These are phyloP conservation scores for Neonothopanus nambi DNA, from an alignment of 1,284 basidiomycete genomes.

Conservation along the genomic window DNA sequence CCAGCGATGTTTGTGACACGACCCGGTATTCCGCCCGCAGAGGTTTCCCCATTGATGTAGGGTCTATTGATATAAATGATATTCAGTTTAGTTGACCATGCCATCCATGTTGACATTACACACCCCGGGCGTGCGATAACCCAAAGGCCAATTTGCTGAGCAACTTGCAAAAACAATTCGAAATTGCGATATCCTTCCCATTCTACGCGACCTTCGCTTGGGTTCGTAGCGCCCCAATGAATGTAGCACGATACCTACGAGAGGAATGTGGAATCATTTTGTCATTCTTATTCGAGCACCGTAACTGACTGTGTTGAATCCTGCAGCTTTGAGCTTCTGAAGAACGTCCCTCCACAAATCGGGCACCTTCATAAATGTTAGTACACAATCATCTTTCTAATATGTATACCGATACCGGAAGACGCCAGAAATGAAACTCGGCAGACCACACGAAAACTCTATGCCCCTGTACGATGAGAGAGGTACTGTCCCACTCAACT, in stretches of 20 bases:
- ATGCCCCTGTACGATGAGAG: too few species aligned
- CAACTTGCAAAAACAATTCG: constrained; percentile 5
- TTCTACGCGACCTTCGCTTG: background rate
- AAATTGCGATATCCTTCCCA: constrained; percentile 7
- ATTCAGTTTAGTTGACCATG: background rate
- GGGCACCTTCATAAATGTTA: constrained; percentile 22
- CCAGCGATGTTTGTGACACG: constrained; percentile 12
- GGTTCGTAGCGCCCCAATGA: constrained; percentile 11
- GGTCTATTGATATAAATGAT: too few species aligned
- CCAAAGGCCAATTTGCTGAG: constrained; percentile 10
- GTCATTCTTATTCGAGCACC: background rate
- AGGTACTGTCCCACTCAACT: too few species aligned
- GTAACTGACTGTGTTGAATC: constrained; percentile 73
- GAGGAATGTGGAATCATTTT: background rate
- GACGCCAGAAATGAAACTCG: constrained; percentile 82
- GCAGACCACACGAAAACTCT: constrained; percentile 40
- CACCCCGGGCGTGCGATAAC: constrained; percentile 12
- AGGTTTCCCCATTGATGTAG: constrained; percentile 12
- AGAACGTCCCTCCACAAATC: constrained; percentile 83
- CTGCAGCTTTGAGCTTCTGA: constrained; percentile 79
- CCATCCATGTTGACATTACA: background rate
- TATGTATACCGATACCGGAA: constrained; percentile 55
- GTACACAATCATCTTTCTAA: too few species aligned
- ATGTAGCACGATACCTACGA: background rate
- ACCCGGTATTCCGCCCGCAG: constrained; percentile 13